Percentiles rank a stretch among this genome's conserved stretches.
Conservation (phyloP, 805 yeast genomes). For the Peterozyma xylosa region DNA sequence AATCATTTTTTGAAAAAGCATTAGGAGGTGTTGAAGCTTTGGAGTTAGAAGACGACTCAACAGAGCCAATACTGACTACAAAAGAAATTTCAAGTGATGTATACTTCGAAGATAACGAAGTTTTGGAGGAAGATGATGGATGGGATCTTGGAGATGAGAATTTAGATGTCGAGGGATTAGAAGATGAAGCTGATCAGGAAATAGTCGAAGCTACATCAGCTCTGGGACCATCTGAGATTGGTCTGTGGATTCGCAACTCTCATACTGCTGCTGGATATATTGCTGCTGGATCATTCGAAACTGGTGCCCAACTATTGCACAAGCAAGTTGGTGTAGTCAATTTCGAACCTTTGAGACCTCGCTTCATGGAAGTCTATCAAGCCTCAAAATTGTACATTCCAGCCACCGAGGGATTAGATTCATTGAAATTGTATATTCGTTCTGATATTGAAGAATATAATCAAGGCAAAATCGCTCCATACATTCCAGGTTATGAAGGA, state of each 20-base stretch:
- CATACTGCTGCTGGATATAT: slow-evolving; percentile 86
- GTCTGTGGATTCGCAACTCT: slow-evolving; percentile 82
- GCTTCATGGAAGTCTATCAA: slow-evolving; percentile 81
- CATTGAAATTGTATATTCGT: slow-evolving; percentile 63
- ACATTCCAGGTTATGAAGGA: slow-evolving; percentile 63
- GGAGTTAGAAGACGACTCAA: slow-evolving; percentile 33
- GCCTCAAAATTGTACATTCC: slow-evolving; percentile 71
- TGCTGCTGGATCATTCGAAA: slow-evolving; percentile 95
- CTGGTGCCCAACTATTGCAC: slow-evolving; percentile 87
- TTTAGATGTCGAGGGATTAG: slow-evolving; percentile 54
- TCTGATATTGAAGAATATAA: slow-evolving; percentile 53
- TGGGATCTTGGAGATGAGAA: slow-evolving; percentile 84
- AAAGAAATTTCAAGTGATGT: slow-evolving; percentile 26
- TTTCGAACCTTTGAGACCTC: slow-evolving; percentile 78
- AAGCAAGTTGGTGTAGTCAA: slow-evolving; percentile 83
- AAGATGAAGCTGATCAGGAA: slow-evolving; percentile 22
- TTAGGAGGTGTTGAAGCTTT: slow-evolving; percentile 71
- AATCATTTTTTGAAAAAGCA: slow-evolving; percentile 82
- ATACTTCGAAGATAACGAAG: slow-evolving; percentile 36
- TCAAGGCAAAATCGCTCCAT: slow-evolving; percentile 48
- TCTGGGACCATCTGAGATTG: slow-evolving; percentile 46
- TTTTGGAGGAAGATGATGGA: slow-evolving; percentile 57
- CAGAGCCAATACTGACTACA: slow-evolving; percentile 16
- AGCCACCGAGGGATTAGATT: slow-evolving; percentile 66
- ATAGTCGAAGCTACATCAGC: slow-evolving; percentile 26